Evolutionary conservation across 169 alveolate species (phyloP).

Genomic region (Sarcocystis neurona): DNA sequence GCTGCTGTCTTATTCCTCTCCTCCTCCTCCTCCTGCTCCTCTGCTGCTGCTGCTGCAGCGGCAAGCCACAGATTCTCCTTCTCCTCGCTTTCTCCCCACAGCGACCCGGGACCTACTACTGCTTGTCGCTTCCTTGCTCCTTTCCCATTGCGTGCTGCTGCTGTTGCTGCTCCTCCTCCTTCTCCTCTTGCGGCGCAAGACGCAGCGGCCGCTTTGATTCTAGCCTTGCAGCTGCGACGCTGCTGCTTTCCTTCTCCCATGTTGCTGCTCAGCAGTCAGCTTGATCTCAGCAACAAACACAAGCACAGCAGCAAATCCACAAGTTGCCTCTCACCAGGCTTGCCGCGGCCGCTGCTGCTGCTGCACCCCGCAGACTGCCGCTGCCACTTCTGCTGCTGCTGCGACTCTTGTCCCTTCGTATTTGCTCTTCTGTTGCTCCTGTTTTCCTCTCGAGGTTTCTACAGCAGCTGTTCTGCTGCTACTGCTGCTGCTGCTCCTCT

Average conservation of each 20-base stretch:
- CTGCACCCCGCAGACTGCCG: too few relatives aligned
- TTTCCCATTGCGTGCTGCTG: neutral
- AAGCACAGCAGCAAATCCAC: too few relatives aligned
- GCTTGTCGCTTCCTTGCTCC: neutral
- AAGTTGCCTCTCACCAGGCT: too few relatives aligned
- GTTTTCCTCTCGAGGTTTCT: too few relatives aligned
- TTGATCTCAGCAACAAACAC: too few relatives aligned
- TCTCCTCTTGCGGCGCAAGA: neutral
- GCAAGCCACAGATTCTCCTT: neutral
- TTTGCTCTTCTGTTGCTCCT: too few relatives aligned
- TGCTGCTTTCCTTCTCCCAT: too few relatives aligned
- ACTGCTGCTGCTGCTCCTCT: slow-evolving; percentile 23
- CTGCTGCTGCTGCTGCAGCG: neutral
- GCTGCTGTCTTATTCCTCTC: neutral
- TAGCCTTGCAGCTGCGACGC: neutral
- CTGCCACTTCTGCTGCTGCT: too few relatives aligned
- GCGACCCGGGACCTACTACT: neutral
- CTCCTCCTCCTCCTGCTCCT: neutral
- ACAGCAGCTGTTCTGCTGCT: too few relatives aligned
- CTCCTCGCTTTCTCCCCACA: neutral
- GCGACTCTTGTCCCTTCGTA: too few relatives aligned
- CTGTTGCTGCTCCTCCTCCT: neutral
- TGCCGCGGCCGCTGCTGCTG: too few relatives aligned
- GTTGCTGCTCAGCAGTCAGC: too few relatives aligned
- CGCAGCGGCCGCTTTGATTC: neutral